Percentiles rank a stretch among this genome's conserved stretches.
Conservation (phyloP, 805 yeast species). For the Nakazawaea sp. region DNA sequence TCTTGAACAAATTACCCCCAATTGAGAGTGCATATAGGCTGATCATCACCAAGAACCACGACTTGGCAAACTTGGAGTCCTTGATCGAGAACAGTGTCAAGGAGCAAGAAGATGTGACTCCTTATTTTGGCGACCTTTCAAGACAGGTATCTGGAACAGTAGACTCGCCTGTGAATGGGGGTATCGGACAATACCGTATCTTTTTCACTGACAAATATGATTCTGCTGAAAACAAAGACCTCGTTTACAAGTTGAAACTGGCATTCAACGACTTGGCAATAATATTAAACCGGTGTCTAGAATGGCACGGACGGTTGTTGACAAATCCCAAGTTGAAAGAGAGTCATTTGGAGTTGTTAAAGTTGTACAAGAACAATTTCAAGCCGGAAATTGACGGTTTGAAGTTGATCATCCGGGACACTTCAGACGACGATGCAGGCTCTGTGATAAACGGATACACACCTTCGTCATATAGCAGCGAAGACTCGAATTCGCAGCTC, state of each 20-base stretch:
- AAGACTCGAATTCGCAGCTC: slow-evolving; percentile 19
- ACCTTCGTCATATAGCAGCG: slow-evolving; percentile 14
- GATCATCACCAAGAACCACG: slow-evolving; percentile 61
- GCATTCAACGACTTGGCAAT: slow-evolving; percentile 65
- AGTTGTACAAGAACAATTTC: slow-evolving; percentile 62
- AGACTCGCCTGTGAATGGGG: slow-evolving; percentile 90
- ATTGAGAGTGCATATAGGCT: slow-evolving; percentile 73
- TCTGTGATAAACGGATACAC: slow-evolving; percentile 2
- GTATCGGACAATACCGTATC: slow-evolving; percentile 74
- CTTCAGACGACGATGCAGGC: slow-evolving; percentile 7
- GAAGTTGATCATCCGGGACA: slow-evolving; percentile 17
- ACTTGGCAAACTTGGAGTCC: slow-evolving; percentile 61
- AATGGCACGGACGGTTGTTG: slow-evolving; percentile 54
- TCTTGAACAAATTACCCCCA: slow-evolving; percentile 63
- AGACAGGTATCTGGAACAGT: slow-evolving; percentile 78
- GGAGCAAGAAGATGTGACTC: slow-evolving; percentile 39
- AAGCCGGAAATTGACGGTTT: slow-evolving; percentile 48
- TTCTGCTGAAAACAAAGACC: slow-evolving; percentile 15
- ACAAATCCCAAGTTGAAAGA: slow-evolving; percentile 48
- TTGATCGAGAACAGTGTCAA: slow-evolving; percentile 45
- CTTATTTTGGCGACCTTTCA: slow-evolving; percentile 57
- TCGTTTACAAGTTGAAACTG: slow-evolving; percentile 25
- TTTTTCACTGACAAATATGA: slow-evolving; percentile 44
- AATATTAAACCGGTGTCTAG: slow-evolving; percentile 59
- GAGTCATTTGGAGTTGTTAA: slow-evolving; percentile 62